A percentile compares a stretch with the other conserved stretches of the same genome.
These are phyloP conservation scores for Talaromyces nanjingensis DNA, from an alignment of 495 filamentous ascomycete genomes.

Conservation along the genomic window DNA sequence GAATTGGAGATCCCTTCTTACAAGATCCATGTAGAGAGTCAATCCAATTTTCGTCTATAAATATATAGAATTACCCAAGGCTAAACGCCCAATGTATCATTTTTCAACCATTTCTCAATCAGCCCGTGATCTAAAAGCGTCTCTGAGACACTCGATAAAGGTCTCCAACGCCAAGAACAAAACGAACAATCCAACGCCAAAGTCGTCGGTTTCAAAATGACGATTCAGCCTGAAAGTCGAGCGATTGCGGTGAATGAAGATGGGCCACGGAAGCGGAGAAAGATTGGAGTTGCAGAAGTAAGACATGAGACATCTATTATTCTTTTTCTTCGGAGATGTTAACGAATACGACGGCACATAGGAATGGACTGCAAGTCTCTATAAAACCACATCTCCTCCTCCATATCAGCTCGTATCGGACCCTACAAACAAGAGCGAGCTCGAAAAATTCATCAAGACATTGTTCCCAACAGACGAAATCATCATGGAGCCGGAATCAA, in stretches of 20 bases:
- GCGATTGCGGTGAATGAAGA: constrained; percentile 2
- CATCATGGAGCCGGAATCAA: not conserved
- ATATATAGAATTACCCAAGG: not conserved
- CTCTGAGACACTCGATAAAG: not conserved
- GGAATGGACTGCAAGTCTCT: constrained; percentile 3
- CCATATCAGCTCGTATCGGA: not conserved
- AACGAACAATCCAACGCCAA: not conserved
- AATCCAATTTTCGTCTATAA: not conserved
- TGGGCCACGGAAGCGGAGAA: not conserved
- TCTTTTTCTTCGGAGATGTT: not conserved
- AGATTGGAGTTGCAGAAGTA: not conserved
- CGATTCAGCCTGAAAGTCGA: not conserved
- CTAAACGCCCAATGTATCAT: not conserved
- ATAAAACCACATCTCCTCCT: not conserved
- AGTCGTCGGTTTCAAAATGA: not conserved
- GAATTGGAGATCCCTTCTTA: constrained; percentile 1
- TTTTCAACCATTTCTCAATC: not conserved
- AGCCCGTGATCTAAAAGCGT: not conserved
- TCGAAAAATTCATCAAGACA: not conserved
- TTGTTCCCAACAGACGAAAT: constrained; percentile 5
- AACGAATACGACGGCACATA: not conserved
- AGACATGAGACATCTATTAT: not conserved
- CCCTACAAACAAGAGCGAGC: constrained; percentile 3
- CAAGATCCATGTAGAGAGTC: not conserved
- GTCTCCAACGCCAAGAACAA: not conserved